Base-by-base conservation (phyloP, 1,284 basidiomycete genomes). In the Cryptococcus sp. region DNA sequence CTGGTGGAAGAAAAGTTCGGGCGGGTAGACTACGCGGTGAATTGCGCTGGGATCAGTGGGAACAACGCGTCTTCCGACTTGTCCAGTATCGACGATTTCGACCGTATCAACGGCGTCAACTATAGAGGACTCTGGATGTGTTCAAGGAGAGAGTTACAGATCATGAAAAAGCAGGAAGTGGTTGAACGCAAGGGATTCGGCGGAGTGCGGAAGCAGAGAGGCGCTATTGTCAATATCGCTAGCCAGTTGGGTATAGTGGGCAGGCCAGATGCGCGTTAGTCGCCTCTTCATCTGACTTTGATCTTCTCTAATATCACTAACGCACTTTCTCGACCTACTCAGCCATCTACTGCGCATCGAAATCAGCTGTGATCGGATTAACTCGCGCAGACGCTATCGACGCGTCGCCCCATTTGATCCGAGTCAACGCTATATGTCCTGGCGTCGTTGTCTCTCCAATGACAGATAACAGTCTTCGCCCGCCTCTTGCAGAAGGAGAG, bases 1-100 rank as follows among this genome's bases (percentile, higher is more conserved):
- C 47, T 54, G 29, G 49, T 66, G 23, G 52, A 52, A 16, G 20
- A 25, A 8, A 41, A 37, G 22, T 74, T 68, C 43, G 70, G 70
- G 11, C 62, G 70, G 17, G 26, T 74, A 20, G 72, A 74, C 58
- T 72, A 74, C 41, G 67, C 66, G 26, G 67, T 70, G 38, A 74
- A 74, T 55, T 65, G 63, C 41, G 72, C 72, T 1, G 72, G 65
- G 0, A 62, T 71, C 25, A 60, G 57, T 1, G 62, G 64, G 0
- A 62, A 61, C 34, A 56, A 57, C 50, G 46, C 48, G 7, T 51
- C 61, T 13, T 50, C 58, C 2, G 46, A 46, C 16, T 20, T 53
- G 17, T 57, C 48, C 37, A 43, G 39, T 10, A 45, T 64, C 11
- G 61, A 58, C n/a, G 69, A 65, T 38, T 74, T 65, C 48, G 69